Base-by-base conservation (phyloP, 2,329 filamentous ascomycete species). In the Phialophora verrucosa region DNA sequence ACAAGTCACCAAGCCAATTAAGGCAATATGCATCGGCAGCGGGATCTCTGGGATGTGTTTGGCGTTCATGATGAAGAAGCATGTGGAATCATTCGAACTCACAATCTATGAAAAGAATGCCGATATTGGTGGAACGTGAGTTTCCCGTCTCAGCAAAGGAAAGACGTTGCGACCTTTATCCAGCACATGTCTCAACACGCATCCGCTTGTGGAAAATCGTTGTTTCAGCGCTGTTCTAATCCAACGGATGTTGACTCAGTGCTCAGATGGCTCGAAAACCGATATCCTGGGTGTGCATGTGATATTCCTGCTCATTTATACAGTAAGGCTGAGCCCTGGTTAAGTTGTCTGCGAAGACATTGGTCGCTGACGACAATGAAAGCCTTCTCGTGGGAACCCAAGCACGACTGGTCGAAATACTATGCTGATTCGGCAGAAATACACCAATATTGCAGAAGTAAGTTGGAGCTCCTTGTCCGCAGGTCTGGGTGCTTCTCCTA, bases 21-120 rank as follows among this genome's bases (percentile, higher is more conserved):
- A 69, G 62, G 62, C 67, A 72, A 14, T 54, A 70, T 20, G 70
- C 57, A 59, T 63, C 31, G 67, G 67, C 14, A 62, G 61, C 42
- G 67, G 67, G 2, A 57, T 59, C 12, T 60, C 65, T 4, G 67
- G 67, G 29, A 44, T 69, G 10, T 59, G 53, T 32, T 25, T 67
- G 14, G 65, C 65, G 23, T 65, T 65, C 53, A 67, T 65, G 38
- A 50, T 69, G 56, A 62, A 59, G 50, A 53, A 65, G 64, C 11
- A n/a, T 44, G 73, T 74, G 63, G 69, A 76, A 11, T 72, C 75
- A 35, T 71, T 72, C 27, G 75, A 77, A 6, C 72, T 78, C 47
- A 73, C 76, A 0, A 78, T 82, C 59, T 83, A 81, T 61, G 81
- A 83, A 70, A 77, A 78, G 50, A 75, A 76, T 53, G 25, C 62